A percentile compares a stretch with the other conserved stretches of the same genome.
phyloP scores from a whole-genome alignment of 2,329 filamentous ascomycete genomes.

The Calonectria multiphialidica region DNA sequence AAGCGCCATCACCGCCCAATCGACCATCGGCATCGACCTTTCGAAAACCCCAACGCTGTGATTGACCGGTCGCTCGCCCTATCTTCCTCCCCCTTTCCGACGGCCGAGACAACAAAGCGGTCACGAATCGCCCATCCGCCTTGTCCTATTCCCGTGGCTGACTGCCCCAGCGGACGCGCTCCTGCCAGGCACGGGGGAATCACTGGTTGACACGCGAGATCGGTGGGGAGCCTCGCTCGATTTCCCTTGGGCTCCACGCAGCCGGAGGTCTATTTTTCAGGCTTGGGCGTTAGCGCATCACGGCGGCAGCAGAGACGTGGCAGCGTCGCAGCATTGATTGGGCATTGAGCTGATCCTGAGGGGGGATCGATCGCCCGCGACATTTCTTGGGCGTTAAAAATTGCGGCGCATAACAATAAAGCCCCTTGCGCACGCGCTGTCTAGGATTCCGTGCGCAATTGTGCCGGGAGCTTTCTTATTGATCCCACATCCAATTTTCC shows the following conservation, averaged over 20 bases:
- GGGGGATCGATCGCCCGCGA: not conserved
- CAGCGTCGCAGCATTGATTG: conserved; percentile 22
- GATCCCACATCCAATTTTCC: not conserved
- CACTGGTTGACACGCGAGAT: conserved; percentile 33
- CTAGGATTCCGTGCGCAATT: not conserved
- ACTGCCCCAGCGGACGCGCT: conserved; percentile 12
- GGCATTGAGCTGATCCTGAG: conserved; percentile 16
- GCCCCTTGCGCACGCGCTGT: not conserved
- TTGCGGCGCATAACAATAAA: conserved; percentile 2
- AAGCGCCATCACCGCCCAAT: conserved; percentile 19
- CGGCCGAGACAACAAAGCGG: conserved; percentile 15
- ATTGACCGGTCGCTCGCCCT: not conserved
- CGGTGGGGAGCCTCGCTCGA: conserved; percentile 25
- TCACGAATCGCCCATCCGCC: conserved; percentile 2
- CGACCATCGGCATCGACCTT: not conserved
- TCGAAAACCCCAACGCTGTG: not conserved
- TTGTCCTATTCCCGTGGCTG: not conserved
- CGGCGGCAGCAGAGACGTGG: conserved; percentile 36
- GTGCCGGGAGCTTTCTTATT: not conserved
- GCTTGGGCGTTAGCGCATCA: conserved; percentile 9
- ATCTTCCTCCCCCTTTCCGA: not conserved
- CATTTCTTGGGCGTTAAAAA: not conserved
- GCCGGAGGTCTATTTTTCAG: not conserved
- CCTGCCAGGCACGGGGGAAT: conserved; percentile 29
- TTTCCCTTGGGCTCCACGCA: conserved; percentile 3